These are phyloP conservation scores for Parathielavia appendiculata DNA, from an alignment of 495 filamentous ascomycete species.

Conservation along the genomic window DNA sequence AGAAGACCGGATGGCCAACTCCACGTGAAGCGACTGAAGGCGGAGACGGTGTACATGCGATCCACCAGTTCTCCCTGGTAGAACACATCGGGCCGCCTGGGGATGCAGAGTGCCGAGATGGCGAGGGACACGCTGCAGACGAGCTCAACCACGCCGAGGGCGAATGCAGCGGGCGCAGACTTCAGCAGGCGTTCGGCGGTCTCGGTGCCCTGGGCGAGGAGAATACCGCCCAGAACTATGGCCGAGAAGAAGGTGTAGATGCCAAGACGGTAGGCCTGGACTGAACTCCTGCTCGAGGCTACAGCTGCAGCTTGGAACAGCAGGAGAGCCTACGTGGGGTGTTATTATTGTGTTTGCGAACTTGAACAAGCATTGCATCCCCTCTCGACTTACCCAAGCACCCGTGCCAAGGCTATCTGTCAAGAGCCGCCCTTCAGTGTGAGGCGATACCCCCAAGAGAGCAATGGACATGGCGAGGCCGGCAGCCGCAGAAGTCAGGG, in stretches of 20 bases:
- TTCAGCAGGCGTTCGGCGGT: slow-evolving; percentile 31
- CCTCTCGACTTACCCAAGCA: slow-evolving; percentile 42
- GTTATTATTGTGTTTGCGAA: neutral
- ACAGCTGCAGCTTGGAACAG: slow-evolving; percentile 44
- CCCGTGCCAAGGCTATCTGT: slow-evolving; percentile 40
- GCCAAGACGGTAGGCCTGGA: slow-evolving; percentile 46
- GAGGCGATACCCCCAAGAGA: slow-evolving; percentile 39
- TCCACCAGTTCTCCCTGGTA: slow-evolving; percentile 58
- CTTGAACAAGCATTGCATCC: neutral
- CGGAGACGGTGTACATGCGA: slow-evolving; percentile 54
- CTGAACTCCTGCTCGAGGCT: slow-evolving; percentile 39
- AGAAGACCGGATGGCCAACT: slow-evolving; percentile 56
- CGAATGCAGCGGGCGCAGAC: slow-evolving; percentile 22
- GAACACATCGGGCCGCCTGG: slow-evolving; percentile 63
- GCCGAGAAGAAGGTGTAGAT: slow-evolving; percentile 43
- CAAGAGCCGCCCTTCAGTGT: slow-evolving; percentile 25
- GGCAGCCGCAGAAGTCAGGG: slow-evolving; percentile 40
- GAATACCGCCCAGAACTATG: slow-evolving; percentile 33
- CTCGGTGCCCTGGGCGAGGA: slow-evolving; percentile 37
- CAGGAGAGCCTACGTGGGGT: slow-evolving; percentile 34
- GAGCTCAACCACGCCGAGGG: slow-evolving; percentile 39
- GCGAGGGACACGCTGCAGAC: slow-evolving; percentile 32
- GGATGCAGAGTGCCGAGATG: slow-evolving; percentile 46
- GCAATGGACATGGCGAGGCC: slow-evolving; percentile 45
- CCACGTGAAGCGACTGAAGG: slow-evolving; percentile 58